Evolutionary conservation across 306 rosid genomes (phyloP).

Genomic region (Cucumis sativus): DNA sequence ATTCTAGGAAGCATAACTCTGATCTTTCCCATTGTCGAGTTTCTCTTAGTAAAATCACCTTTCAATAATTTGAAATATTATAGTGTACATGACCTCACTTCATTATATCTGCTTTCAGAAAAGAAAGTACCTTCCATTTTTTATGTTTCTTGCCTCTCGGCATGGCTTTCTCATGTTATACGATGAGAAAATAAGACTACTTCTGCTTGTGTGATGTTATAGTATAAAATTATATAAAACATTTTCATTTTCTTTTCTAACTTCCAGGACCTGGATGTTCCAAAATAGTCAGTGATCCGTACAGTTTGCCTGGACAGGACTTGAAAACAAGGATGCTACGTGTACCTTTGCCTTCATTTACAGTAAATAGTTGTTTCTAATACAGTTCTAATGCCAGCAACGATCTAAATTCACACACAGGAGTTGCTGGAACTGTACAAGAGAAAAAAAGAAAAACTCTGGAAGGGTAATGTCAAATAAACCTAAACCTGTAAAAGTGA

Average conservation of each 20-base stretch:
- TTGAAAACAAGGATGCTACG: conserved; percentile 4
- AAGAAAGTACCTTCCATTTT: not conserved
- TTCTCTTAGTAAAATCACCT: not conserved
- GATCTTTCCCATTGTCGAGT: not conserved
- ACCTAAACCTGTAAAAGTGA: conserved; percentile 2
- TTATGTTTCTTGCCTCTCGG: not conserved
- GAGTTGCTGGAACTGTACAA: conserved; percentile 9
- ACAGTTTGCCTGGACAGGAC: not conserved
- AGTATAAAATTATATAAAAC: not conserved
- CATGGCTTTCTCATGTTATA: not conserved
- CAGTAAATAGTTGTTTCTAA: conserved; percentile 1
- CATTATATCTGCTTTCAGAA: not conserved
- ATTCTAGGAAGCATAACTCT: not conserved
- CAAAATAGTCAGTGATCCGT: not conserved
- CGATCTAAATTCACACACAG: conserved; percentile 6
- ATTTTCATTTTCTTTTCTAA: not conserved
- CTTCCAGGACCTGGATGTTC: not conserved
- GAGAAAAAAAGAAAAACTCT: not conserved
- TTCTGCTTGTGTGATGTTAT: not conserved
- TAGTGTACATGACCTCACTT: not conserved
- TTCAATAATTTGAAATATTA: not conserved
- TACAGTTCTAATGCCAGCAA: conserved; percentile 17
- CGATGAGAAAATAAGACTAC: not conserved
- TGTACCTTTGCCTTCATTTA: not conserved
- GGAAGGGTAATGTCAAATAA: not conserved